Base-by-base conservation (phyloP, 352 stramenopile genomes). In the Pythium coloratum region DNA sequence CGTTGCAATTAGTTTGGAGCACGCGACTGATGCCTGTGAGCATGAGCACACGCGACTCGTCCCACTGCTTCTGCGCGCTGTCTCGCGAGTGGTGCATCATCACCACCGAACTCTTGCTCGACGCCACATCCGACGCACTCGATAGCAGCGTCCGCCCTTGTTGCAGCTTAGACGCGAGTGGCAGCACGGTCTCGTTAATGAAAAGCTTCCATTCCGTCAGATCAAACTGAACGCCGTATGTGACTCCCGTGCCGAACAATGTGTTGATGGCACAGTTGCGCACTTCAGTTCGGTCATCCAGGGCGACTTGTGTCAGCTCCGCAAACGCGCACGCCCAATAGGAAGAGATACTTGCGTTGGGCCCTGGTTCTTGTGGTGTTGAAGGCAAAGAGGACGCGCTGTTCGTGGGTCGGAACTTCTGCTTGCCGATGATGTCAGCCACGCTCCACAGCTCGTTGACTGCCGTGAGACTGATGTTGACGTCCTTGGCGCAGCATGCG, bases 191-290 rank as follows among this genome's bases (percentile, higher is more conserved):
- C 28, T 92, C 83, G 61, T 96, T 86, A n/a, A 98, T 84, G 67
- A 96, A 98, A 42, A 90, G 82, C 73, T 96, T 74, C 96, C 96
- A 99, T 59, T 98, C 92, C 13, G 76, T 70, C 46, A 96, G 64
- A 2, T 90, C 86, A 58, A 99, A 98, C 46, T 94, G 84, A 36
- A 86, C 74, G 18, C 97, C 96, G 61, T 98, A 96, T 6, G 96
- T 98, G 65, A 98, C 94, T 49, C 97, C 94, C 2, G 93, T 98
- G n/a, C 95, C 97, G 72, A 99, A 99, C 1, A 99, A 79, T 14
- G 97, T 99, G 67, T 99, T 99, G 38, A 99, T 94, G 18, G 96
- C 90, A 69, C 95, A 99, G 76, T 99, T 99, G 58, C 97, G 80
- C 62, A 99, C 93, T 76, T 99, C 96, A 0, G 92, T 87, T 49